Conservation (phyloP, 768 basidiomycete species). For the Phlebiopsis gigantea region DNA sequence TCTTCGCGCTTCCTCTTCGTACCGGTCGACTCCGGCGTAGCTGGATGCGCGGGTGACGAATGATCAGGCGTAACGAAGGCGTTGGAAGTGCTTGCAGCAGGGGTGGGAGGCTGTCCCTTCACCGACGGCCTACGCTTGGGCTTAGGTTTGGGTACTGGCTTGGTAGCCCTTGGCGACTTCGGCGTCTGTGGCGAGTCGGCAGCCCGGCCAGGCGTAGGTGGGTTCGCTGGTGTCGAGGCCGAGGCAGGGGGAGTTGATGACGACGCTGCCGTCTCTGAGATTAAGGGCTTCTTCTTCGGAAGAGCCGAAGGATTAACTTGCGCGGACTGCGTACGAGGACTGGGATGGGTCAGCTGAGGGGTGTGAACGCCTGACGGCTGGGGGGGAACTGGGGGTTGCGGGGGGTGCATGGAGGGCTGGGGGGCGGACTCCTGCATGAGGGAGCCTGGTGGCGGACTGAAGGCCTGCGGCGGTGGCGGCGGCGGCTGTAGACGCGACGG, state of each 20-base stretch:
- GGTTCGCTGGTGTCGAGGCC: constrained; percentile 47
- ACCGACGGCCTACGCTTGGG: constrained; percentile 23
- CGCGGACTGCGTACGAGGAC: constrained; percentile 2
- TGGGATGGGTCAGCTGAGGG: constrained; percentile 7
- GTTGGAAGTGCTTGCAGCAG: constrained; percentile 29
- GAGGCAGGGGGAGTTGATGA: constrained; percentile 20
- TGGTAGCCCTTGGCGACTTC: constrained; percentile 66
- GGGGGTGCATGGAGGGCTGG: constrained; percentile 1
- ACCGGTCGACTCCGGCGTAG: constrained; percentile 16
- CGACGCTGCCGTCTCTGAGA: constrained; percentile 9
- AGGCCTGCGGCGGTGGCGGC: not conserved
- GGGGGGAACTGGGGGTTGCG: no score
- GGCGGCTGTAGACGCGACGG: constrained; percentile 11
- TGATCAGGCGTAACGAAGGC: constrained; percentile 29
- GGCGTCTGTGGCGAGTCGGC: constrained; percentile 60
- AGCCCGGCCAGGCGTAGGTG: constrained; percentile 32
- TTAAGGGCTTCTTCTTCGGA: constrained; percentile 19
- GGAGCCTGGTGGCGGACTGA: constrained; percentile 1
- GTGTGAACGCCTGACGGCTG: constrained; percentile 1
- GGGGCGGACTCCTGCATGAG: not conserved
- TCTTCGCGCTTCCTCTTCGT: constrained; percentile 56
- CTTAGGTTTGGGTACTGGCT: constrained; percentile 41
- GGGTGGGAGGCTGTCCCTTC: constrained; percentile 15
- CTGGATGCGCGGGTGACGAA: constrained; percentile 24
- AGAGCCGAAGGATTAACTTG: constrained; percentile 7